These are phyloP conservation scores for Aquilaria malaccensis DNA, from an alignment of 345 rosid species.

Conservation along the genomic window DNA sequence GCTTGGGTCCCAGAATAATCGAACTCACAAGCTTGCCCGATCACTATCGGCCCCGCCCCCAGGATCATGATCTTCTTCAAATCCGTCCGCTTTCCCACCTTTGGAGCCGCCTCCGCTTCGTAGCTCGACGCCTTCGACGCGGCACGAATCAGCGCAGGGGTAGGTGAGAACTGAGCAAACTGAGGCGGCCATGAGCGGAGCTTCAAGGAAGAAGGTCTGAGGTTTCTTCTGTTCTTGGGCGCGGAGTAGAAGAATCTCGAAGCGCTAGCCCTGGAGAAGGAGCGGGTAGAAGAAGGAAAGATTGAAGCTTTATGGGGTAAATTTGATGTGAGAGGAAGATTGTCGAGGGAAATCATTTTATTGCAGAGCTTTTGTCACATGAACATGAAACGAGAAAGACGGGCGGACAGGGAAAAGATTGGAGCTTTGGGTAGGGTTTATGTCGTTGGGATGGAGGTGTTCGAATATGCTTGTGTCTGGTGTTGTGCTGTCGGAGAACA, in stretches of 20 bases:
- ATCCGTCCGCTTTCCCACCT: constrained; percentile 59
- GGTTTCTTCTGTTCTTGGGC: constrained; percentile 14
- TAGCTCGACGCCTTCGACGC: constrained; percentile 14
- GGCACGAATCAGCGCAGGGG: neutral
- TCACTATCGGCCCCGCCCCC: constrained; percentile 97
- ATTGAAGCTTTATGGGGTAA: constrained; percentile 10
- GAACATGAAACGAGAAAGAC: too few relatives aligned
- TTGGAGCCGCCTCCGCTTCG: constrained; percentile 9
- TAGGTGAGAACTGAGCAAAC: constrained; percentile 3
- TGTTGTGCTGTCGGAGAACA: too few relatives aligned
- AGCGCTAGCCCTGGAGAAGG: constrained; percentile 12
- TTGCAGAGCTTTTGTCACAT: too few relatives aligned
- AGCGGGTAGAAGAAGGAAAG: constrained; percentile 18
- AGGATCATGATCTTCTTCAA: constrained; percentile 87
- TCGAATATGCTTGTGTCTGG: too few relatives aligned
- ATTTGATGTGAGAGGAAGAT: constrained; percentile 1
- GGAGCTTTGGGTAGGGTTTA: too few relatives aligned
- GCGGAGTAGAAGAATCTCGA: constrained; percentile 17
- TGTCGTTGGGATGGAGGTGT: too few relatives aligned
- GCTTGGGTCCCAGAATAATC: constrained; percentile 99
- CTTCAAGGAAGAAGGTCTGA: constrained; percentile 4
- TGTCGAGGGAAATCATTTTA: neutral
- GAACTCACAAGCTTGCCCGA: constrained; percentile 97
- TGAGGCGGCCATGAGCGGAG: constrained; percentile 26
- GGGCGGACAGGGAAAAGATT: too few relatives aligned